Conservation (phyloP, 495 filamentous ascomycete genomes). For the Hypoxylon crocopeplum region DNA sequence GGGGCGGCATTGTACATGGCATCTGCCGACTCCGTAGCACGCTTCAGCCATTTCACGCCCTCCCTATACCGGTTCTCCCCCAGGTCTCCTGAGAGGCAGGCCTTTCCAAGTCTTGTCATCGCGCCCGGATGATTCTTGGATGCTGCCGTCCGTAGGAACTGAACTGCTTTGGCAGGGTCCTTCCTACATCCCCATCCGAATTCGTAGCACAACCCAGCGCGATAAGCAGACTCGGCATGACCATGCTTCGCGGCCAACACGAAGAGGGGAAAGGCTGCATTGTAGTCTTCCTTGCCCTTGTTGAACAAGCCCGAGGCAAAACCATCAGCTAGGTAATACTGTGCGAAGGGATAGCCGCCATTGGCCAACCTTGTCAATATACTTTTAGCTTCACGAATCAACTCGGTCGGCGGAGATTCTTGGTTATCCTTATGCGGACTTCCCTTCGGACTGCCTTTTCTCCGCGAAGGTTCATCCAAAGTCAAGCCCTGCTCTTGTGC, state of each 20-base stretch:
- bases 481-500: conserved; percentile 70
- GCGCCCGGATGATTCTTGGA: conserved; percentile 95
- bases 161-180: conserved; percentile 86
- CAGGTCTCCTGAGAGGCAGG: conserved; percentile 87
- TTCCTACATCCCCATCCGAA: conserved; percentile 96
- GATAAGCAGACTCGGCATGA: conserved; percentile 94
- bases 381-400: conserved; percentile 84
- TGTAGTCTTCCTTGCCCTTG: conserved; percentile 89
- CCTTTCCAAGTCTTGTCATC: conserved; percentile 88
- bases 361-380: conserved; percentile 88
- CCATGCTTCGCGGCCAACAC: conserved; percentile 95
- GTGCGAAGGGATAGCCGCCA: conserved; percentile 90
- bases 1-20: conserved; percentile 90
- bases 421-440: conserved; percentile 54
- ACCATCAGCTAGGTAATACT: conserved; percentile 96
- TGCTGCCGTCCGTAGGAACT: conserved; percentile 89
- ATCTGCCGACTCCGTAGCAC: conserved; percentile 87
- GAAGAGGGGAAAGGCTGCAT: conserved; percentile 89
- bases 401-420: conserved; percentile 62
- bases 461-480: conserved; percentile 46
- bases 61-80: conserved; percentile 88
- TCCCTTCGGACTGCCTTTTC: conserved; percentile 52
- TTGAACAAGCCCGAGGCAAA: conserved; percentile 93
- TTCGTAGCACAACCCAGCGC: conserved; percentile 93
- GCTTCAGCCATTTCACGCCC: conserved; percentile 95